These are phyloP conservation scores for Ogataea parapolymorpha DNA, from an alignment of 805 yeast genomes.

Conservation along the genomic window DNA sequence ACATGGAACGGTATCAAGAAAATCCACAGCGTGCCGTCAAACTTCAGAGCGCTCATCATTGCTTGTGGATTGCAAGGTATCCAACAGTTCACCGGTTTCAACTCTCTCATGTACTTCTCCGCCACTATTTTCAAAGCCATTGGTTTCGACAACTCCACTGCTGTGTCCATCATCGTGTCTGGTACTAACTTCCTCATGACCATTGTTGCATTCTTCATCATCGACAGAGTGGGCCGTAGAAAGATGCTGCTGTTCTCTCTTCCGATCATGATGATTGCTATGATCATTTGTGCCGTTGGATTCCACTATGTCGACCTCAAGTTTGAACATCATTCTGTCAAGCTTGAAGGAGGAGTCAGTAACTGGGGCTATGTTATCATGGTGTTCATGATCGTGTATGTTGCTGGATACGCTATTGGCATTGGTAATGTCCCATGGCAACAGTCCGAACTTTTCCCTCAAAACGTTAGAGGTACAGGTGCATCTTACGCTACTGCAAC, in stretches of 20 bases:
- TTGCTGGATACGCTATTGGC: conserved; percentile 90
- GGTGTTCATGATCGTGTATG: conserved; percentile 79
- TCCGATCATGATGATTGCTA: conserved; percentile 78
- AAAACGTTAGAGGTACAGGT: conserved; percentile 89
- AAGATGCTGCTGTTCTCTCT: conserved; percentile 72
- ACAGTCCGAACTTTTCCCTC: conserved; percentile 92
- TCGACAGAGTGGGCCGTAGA: conserved; percentile 88
- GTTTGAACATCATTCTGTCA: conserved; percentile 48
- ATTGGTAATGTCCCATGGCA: conserved; percentile 99
- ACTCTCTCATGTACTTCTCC: conserved; percentile 92
- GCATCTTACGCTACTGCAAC: conserved; percentile 87
- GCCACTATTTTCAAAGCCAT: conserved; percentile 88
- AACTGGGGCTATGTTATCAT: conserved; percentile 90
- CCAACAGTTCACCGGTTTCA: conserved; percentile 96
- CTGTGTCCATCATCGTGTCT: conserved; percentile 89
- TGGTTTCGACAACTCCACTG: conserved; percentile 87
- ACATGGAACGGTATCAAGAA: conserved; percentile 60
- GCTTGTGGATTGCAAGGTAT: conserved; percentile 94
- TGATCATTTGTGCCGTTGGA: conserved; percentile 81
- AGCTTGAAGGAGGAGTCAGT: conserved; percentile 46
- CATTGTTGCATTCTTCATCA: conserved; percentile 75
- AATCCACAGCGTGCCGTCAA: conserved; percentile 67
- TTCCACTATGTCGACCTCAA: conserved; percentile 78
- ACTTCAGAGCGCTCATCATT: conserved; percentile 82
- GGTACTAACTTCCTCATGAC: conserved; percentile 94